Evolutionary conservation across 2,329 filamentous ascomycete species (phyloP), one percentile per base, ranked within the genome.

Genomic region (Nectriaceae sp.): DNA sequence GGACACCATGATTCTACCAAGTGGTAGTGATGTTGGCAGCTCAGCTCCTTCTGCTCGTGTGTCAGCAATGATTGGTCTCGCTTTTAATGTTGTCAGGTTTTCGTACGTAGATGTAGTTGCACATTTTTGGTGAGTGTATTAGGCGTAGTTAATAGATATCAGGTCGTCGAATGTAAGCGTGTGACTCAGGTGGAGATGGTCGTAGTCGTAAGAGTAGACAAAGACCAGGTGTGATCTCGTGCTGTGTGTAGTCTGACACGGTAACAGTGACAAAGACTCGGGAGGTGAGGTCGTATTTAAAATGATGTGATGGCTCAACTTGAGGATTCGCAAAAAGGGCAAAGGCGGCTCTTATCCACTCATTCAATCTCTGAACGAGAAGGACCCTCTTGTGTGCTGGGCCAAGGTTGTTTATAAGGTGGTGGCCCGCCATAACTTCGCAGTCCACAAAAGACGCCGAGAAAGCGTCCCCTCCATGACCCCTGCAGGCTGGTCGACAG

Each of bases 1-100:
- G 68, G 65, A 43, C 72, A 75, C 72, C 72, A 75, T 21, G 72
- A 74, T 50, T 74, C 72, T 47, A 75, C 72, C 52, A 73, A 62
- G 54, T 79, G 77, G 66, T 76, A 77, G 62, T 79, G 75, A 45
- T 72, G 70, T 53, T 76, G 71, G 53, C 77, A 79, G 64, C 76
- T 76, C 50, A 79, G 70, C 51, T 79, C 74, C 49, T 77, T 76
- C 76, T 78, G 52, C 10, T 39, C n/a, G 16, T 20, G 37, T 10
- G 37, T 39, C 18, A 21, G 37, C 37, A 21, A 19, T n/a, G 19
- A 39, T 8, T 31, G 37, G 19, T 8, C 37, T 13, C 11, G 16
- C 16, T 29, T 29, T 29, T 13, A 13, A 29, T 6, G 13, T 31
- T n/a, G n/a, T 35, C 22, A 37, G 40, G 44, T 29, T 42, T 20